A percentile compares a stretch with the other conserved stretches of the same genome.
These are phyloP conservation scores for Cylindrodendrum hubeiense DNA, from an alignment of 2,329 filamentous ascomycete species.

Conservation along the genomic window DNA sequence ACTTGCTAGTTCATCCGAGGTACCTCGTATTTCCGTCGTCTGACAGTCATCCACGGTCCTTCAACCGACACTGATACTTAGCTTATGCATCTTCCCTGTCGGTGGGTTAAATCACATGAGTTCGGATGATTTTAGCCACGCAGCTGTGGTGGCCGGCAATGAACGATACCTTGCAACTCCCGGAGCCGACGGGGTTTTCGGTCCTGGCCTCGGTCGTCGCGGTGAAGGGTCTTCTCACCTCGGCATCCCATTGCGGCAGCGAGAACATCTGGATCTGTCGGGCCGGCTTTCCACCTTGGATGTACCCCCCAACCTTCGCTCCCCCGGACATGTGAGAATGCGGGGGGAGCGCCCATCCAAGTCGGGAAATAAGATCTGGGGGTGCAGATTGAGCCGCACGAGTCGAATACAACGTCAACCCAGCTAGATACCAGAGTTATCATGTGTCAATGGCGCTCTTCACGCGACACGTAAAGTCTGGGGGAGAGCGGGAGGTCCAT, in stretches of 20 bases:
- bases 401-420: conserved; percentile 4
- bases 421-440: neutral
- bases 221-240: conserved; percentile 1
- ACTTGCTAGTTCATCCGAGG: neutral
- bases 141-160: neutral
- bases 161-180: neutral
- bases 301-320: conserved; percentile 1
- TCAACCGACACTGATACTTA: neutral
- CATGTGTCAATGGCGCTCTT: conserved; percentile 2
- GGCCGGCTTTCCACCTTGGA: conserved; percentile 13
- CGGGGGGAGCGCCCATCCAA: conserved; percentile 13
- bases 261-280: conserved; percentile 4
- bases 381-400: conserved; percentile 20
- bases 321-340: conserved; percentile 19
- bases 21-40: conserved; percentile 15
- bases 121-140: neutral
- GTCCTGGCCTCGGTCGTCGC: neutral
- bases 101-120: neutral
- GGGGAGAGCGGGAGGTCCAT: neutral
- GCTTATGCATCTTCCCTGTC: neutral
- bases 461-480: neutral
- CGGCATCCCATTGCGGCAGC: neutral
- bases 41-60: neutral
- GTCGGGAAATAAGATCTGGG: conserved; percentile 3
- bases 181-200: conserved; percentile 12